Percentiles rank a stretch among this genome's conserved stretches.
Conservation (phyloP, 2,329 filamentous ascomycete genomes). For the Exophiala mesophila region DNA sequence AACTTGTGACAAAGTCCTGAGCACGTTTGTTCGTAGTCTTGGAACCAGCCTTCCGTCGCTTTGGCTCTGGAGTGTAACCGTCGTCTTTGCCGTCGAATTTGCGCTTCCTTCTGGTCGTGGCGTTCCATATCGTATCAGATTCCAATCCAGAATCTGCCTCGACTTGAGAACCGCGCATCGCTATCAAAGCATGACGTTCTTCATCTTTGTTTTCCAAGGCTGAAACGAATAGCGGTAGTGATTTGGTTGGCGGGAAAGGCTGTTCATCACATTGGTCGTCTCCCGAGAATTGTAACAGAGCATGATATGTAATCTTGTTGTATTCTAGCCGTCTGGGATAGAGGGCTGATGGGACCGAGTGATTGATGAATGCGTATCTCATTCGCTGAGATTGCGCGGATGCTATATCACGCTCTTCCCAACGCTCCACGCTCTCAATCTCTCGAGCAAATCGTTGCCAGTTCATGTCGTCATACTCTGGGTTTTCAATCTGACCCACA, state of each 20-base stretch:
- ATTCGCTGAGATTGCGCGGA: conserved; percentile 3
- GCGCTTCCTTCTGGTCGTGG: conserved; percentile 9
- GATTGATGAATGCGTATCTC: conserved; percentile 23
- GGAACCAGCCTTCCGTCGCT: conserved; percentile 8
- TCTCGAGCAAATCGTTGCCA: conserved; percentile 29
- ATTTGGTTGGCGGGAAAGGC: conserved; percentile 9
- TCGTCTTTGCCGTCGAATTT: conserved; percentile 10
- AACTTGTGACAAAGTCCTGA: neutral
- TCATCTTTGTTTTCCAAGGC: conserved; percentile 6
- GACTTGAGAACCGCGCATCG: neutral
- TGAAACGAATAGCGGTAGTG: conserved; percentile 17
- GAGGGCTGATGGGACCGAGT: conserved; percentile 14
- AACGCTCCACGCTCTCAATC: conserved; percentile 47
- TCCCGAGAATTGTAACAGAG: conserved; percentile 14
- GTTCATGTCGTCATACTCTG: conserved; percentile 10
- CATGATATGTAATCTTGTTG: conserved; percentile 3
- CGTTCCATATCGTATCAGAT: neutral
- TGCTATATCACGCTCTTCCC: conserved; percentile 33
- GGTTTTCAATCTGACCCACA: conserved; percentile 3
- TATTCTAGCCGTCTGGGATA: conserved; percentile 1
- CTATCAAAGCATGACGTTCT: conserved; percentile 2
- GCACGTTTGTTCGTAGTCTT: neutral
- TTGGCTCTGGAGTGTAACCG: conserved; percentile 9
- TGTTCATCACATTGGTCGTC: conserved; percentile 11
- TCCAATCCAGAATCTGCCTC: neutral